phyloP scores from a whole-genome alignment of 129 eudicot genomes.

The carrot (Daucus carota) region DNA sequence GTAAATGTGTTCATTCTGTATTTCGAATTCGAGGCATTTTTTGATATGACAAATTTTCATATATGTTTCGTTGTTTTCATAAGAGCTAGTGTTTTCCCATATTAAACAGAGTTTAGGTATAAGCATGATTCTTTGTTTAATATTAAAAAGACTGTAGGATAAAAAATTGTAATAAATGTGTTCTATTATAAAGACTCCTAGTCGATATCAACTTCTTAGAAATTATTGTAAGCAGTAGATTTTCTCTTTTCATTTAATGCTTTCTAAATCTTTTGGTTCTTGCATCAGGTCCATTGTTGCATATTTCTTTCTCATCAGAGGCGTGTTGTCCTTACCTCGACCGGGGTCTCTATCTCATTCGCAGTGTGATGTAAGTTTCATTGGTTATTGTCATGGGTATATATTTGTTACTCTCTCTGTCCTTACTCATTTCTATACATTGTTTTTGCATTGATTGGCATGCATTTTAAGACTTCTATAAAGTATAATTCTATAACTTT shows the following conservation, averaged over 20 bases:
- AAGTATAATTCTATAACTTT: no score
- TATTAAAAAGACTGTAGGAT: not conserved
- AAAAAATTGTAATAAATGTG: no score
- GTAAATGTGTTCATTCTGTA: not conserved
- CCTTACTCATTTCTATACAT: no score
- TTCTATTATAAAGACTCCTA: not conserved
- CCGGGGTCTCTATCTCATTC: not conserved
- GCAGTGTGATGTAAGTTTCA: no score
- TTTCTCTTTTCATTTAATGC: not conserved
- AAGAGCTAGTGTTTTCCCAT: not conserved
- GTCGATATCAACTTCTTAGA: not conserved
- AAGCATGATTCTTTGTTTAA: not conserved
- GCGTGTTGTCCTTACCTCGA: not conserved
- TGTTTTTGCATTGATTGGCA: no score
- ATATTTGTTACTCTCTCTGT: no score
- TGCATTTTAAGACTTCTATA: no score
- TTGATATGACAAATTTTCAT: not conserved
- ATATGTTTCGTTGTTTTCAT: not conserved
- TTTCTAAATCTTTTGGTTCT: not conserved
- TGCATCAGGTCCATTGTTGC: not conserved
- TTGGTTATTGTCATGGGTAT: no score
- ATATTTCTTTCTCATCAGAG: not conserved
- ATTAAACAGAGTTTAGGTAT: not conserved
- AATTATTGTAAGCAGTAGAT: no score
- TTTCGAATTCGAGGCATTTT: not conserved